Evolutionary conservation across 306 rosid species (phyloP), one percentile per base, ranked within the genome.

Genomic region (Castanopsis chinensis): DNA sequence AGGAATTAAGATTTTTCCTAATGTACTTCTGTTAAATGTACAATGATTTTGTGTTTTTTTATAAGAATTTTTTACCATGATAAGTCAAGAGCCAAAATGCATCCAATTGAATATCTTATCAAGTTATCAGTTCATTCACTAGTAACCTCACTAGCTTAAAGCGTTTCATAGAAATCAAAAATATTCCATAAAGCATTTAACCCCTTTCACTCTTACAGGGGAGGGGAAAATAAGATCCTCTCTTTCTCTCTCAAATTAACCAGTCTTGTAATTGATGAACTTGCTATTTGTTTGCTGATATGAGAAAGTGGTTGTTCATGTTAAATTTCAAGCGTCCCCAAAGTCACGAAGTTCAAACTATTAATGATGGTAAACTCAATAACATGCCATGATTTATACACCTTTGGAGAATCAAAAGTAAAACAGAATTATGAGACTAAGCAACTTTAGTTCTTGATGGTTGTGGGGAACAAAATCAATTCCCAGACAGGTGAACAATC

Each of bases 401-500:
- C 81, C 91, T 90, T 91, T 91, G 78, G 83, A 85, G 87, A 90
- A 82, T 83, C 90, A 87, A 94, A 92, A 91, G 95, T 77, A 67
- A 84, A 82, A 85, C 94, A 83, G 88, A 81, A 90, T 89, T 76
- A 92, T 90, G 89, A 90, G 89, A 83, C 72, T 76, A 78, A 91
- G 76, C 83, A 59, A 80, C 91, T 90, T 86, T 86, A 78, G 41
- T 84, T 88, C 83, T 88, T 86, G 83, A 79, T 87, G 84, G 76
- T 84, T 92, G 97, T 94, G 97, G 97, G 98, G 97, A 88, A 69
- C 94, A 90, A 88, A 88, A 88, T 90, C 90, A 86, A 88, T 90
- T 81, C 84, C 84, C 86, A 86, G 84, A 87, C 94, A 88, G 87
- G 88, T 76, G 64, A 91, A 85, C 79, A 83, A 89, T 92, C 91